Evolutionary conservation across 139 green algal genomes (phyloP).

Genomic region (Mesotaenium endlicherianum): DNA sequence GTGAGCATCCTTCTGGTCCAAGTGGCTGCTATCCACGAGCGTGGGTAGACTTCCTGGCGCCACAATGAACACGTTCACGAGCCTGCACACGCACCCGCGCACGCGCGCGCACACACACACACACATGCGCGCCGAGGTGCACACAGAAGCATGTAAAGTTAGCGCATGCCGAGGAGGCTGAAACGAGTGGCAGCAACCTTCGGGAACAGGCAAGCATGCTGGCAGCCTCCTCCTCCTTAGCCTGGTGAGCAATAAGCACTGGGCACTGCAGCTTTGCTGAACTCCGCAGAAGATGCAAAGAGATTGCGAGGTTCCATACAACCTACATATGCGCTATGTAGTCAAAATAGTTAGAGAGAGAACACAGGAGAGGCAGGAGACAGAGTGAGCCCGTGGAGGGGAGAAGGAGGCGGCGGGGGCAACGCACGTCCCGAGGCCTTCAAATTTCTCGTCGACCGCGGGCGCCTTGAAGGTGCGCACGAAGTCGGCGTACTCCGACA

Average conservation of each 20-base stretch:
- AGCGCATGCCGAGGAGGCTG: too few species aligned
- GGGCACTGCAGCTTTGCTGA: too few species aligned
- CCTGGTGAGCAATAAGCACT: too few species aligned
- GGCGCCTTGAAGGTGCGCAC: conserved; percentile 45
- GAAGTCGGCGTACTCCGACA: conserved; percentile 44
- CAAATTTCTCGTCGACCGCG: conserved; percentile 37
- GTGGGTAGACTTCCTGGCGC: conserved; percentile 69
- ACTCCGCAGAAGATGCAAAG: too few species aligned
- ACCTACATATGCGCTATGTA: too few species aligned
- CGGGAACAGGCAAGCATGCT: too few species aligned
- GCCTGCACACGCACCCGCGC: conserved; percentile 9
- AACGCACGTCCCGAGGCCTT: conserved; percentile 21
- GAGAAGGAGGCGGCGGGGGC: neutral
- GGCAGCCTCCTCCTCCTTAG: too few species aligned
- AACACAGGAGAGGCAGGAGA: neutral
- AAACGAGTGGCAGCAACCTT: too few species aligned
- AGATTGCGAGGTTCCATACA: too few species aligned
- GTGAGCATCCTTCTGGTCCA: conserved; percentile 15
- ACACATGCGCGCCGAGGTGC: too few species aligned
- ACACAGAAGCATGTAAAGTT: too few species aligned
- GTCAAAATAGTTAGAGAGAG: neutral
- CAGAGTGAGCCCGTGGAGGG: neutral
- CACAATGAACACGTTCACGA: conserved; percentile 76
- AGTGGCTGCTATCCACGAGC: conserved; percentile 64
- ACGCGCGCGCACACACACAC: neutral